Conservation (phyloP, 768 basidiomycete species). For the Mycena alexandri region DNA sequence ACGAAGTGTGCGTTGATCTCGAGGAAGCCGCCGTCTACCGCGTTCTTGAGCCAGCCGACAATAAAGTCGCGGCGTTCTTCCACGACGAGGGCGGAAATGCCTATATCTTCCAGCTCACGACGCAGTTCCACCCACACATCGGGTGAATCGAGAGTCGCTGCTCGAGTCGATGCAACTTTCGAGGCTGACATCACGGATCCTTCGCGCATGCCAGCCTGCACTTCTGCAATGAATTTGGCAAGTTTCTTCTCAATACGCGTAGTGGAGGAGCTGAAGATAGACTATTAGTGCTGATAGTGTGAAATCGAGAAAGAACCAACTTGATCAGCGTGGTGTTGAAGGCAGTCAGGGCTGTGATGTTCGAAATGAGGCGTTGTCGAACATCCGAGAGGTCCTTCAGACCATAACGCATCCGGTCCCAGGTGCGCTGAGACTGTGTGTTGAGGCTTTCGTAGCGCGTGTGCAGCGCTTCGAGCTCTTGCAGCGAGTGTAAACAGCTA, state of each 20-base stretch:
- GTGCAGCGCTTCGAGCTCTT: conserved; percentile 32
- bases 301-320: conserved; percentile 11
- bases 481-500: conserved; percentile 15
- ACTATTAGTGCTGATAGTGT: not conserved
- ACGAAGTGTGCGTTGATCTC: conserved; percentile 16
- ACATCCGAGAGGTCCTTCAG: conserved; percentile 35
- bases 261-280: conserved; percentile 29
- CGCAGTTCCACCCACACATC: conserved; percentile 35
- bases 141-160: conserved; percentile 32
- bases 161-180: conserved; percentile 21
- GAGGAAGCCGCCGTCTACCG: conserved; percentile 19
- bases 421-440: conserved; percentile 36
- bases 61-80: conserved; percentile 35
- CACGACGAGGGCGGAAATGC: conserved; percentile 31
- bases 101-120: conserved; percentile 38
- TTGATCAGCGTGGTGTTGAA: conserved; percentile 31
- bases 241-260: conserved; percentile 34
- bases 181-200: conserved; percentile 29
- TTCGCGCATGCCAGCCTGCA: conserved; percentile 37
- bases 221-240: conserved; percentile 33
- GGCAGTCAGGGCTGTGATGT: conserved; percentile 22
- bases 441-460: conserved; percentile 31
- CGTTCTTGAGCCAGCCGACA: conserved; percentile 31
- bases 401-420: conserved; percentile 39
- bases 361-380: conserved; percentile 27